A percentile compares a stretch with the other conserved stretches of the same genome.
Conservation (phyloP, 2,329 filamentous ascomycete species). For the Sarocladium brachiariae region DNA sequence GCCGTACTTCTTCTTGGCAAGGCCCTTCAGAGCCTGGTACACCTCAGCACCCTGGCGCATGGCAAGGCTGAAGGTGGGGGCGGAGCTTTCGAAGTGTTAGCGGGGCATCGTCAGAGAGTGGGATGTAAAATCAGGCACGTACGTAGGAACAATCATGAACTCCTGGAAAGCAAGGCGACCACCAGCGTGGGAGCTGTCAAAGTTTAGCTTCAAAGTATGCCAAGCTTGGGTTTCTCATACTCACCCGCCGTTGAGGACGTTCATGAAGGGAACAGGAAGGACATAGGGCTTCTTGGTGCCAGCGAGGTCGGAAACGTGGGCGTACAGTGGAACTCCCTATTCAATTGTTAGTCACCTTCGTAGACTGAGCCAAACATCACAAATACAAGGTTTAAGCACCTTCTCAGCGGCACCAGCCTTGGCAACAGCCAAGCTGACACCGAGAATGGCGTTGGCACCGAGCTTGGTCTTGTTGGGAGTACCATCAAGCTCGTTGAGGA, state of each 20-base stretch:
- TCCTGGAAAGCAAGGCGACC: slow-evolving; percentile 93
- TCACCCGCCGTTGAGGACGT: slow-evolving; percentile 75
- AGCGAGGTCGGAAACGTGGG: slow-evolving; percentile 79
- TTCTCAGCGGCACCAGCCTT: slow-evolving; percentile 89
- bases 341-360: neutral
- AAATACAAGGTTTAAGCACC: slow-evolving; percentile 31
- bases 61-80: slow-evolving; percentile 88
- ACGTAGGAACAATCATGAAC: slow-evolving; percentile 90
- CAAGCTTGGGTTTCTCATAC: slow-evolving; percentile 13
- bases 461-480: slow-evolving; percentile 82
- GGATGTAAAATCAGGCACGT: slow-evolving; percentile 30
- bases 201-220: slow-evolving; percentile 15
- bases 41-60: slow-evolving; percentile 95
- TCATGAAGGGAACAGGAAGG: slow-evolving; percentile 87
- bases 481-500: slow-evolving; percentile 79
- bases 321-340: slow-evolving; percentile 74
- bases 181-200: slow-evolving; percentile 78
- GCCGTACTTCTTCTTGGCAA: slow-evolving; percentile 99
- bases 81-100: slow-evolving; percentile 40
- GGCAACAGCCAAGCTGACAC: slow-evolving; percentile 76
- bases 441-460: slow-evolving; percentile 83
- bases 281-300: slow-evolving; percentile 90
- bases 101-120: neutral
- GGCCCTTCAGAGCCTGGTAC: slow-evolving; percentile 93
- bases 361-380: neutral